A percentile compares a stretch with the other conserved stretches of the same genome.
These are phyloP conservation scores for Aureobasidium zeae DNA, from an alignment of 2,329 filamentous ascomycete genomes.

Conservation along the genomic window DNA sequence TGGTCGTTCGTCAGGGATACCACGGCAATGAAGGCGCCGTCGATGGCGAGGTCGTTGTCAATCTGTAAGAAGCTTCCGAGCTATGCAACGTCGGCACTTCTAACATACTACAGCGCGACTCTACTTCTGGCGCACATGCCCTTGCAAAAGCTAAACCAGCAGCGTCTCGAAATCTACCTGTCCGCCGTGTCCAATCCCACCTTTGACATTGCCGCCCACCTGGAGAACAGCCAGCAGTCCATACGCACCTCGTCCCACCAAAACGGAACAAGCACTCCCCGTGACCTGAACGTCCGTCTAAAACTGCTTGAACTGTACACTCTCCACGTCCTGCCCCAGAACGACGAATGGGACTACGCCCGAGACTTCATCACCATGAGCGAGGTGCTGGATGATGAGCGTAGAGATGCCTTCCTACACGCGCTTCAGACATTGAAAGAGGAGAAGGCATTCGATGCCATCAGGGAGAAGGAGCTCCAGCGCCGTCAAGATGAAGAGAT, in stretches of 20 bases:
- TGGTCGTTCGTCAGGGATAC: slow-evolving; percentile 80
- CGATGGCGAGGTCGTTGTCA: slow-evolving; percentile 88
- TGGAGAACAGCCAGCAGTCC: slow-evolving; percentile 39
- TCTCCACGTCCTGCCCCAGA: slow-evolving; percentile 84
- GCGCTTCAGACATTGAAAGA: slow-evolving; percentile 77
- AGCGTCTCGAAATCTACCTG: slow-evolving; percentile 79
- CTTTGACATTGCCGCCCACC: slow-evolving; percentile 58
- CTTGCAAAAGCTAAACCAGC: slow-evolving; percentile 74
- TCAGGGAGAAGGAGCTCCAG: slow-evolving; percentile 53
- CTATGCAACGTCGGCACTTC: neutral
- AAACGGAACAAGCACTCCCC: slow-evolving; percentile 60
- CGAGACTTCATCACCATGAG: slow-evolving; percentile 80
- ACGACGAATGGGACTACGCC: slow-evolving; percentile 93
- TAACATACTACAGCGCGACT: slow-evolving; percentile 56
- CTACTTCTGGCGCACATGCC: slow-evolving; percentile 83
- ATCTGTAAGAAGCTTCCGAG: slow-evolving; percentile 49
- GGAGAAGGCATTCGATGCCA: slow-evolving; percentile 66
- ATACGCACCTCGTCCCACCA: slow-evolving; percentile 19
- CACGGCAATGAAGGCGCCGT: slow-evolving; percentile 81
- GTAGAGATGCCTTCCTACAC: slow-evolving; percentile 77
- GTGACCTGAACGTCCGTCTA: slow-evolving; percentile 73
- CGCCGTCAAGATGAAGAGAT: slow-evolving; percentile 47
- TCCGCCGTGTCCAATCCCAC: slow-evolving; percentile 65
- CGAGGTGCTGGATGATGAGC: slow-evolving; percentile 83
- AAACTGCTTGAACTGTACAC: slow-evolving; percentile 95